A percentile compares a stretch with the other conserved stretches of the same genome.
phyloP scores from a whole-genome alignment of 306 rosid genomes.

The Castanopsis chinensis region DNA sequence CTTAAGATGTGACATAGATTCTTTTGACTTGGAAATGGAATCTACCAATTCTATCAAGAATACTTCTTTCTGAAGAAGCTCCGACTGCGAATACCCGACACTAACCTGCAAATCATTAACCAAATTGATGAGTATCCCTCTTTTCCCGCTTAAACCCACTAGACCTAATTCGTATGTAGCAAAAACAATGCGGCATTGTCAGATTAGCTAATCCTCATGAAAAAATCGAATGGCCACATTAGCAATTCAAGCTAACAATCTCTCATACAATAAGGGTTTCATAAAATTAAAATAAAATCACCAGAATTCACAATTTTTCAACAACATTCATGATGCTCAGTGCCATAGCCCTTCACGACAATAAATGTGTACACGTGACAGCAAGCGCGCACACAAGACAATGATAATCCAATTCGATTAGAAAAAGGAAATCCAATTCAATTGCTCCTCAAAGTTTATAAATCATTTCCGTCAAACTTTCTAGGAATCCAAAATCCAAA shows the following conservation, averaged over 20 bases:
- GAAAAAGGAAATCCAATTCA: no score
- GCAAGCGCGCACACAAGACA: neutral
- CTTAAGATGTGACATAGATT: conserved; percentile 92
- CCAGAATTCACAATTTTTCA: neutral
- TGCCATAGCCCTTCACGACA: neutral
- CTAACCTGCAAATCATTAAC: conserved; percentile 64
- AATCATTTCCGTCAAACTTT: conserved; percentile 7
- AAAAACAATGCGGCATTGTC: neutral
- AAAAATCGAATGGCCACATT: neutral
- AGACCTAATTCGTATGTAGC: neutral
- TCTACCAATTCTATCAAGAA: conserved; percentile 90
- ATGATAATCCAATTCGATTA: no score
- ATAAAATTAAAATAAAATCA: neutral
- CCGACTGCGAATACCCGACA: conserved; percentile 90
- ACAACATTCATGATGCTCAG: neutral
- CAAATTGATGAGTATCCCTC: neutral
- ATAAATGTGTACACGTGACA: neutral
- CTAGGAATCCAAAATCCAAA: conserved; percentile 6
- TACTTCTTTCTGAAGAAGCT: conserved; percentile 89
- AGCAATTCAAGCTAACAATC: neutral
- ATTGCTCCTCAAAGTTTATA: neutral
- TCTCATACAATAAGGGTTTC: neutral
- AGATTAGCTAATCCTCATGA: neutral
- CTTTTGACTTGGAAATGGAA: conserved; percentile 72
- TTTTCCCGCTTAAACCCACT: neutral